These are phyloP conservation scores for Globisporangium acanthophoron DNA, from an alignment of 352 stramenopile genomes.

Conservation along the genomic window DNA sequence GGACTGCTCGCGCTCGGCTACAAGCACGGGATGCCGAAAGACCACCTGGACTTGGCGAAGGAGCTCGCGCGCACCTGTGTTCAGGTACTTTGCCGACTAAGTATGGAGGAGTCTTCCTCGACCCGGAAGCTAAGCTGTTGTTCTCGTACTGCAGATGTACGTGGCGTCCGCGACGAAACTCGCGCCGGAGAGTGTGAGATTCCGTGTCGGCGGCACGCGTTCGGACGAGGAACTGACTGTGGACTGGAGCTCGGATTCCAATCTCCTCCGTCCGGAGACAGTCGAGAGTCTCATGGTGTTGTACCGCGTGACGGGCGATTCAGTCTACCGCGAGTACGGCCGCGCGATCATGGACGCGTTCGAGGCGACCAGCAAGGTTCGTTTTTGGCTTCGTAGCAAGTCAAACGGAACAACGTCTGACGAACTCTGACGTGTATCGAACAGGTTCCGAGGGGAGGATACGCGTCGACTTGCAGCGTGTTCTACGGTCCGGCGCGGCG, in stretches of 20 bases:
- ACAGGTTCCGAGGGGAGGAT: constrained; percentile 48
- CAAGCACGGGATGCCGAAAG: constrained; percentile 39
- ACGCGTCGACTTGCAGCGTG: constrained; percentile 40
- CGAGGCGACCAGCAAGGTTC: constrained; percentile 59
- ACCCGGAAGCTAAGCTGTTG: background rate
- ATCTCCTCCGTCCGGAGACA: constrained; percentile 84
- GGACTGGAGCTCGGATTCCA: constrained; percentile 31
- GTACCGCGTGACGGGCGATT: constrained; percentile 76
- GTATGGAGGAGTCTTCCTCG: background rate
- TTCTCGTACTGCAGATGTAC: constrained; percentile 59
- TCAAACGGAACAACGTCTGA: too few species aligned
- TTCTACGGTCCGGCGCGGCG: constrained; percentile 16
- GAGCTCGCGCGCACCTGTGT: constrained; percentile 72
- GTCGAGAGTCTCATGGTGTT: constrained; percentile 89
- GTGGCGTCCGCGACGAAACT: constrained; percentile 40
- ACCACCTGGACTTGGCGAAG: constrained; percentile 63
- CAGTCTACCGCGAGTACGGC: constrained; percentile 73
- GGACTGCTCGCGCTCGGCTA: constrained; percentile 73
- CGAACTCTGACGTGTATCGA: too few species aligned
- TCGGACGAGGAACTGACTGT: constrained; percentile 16
- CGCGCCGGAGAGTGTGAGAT: constrained; percentile 49
- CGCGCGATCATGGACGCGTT: constrained; percentile 77
- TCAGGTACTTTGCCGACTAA: constrained; percentile 21
- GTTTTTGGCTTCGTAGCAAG: background rate
- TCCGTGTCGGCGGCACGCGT: too few species aligned